Evolutionary conservation across 805 yeast species (phyloP).

Genomic region (Myxozyma lipomycoides): DNA sequence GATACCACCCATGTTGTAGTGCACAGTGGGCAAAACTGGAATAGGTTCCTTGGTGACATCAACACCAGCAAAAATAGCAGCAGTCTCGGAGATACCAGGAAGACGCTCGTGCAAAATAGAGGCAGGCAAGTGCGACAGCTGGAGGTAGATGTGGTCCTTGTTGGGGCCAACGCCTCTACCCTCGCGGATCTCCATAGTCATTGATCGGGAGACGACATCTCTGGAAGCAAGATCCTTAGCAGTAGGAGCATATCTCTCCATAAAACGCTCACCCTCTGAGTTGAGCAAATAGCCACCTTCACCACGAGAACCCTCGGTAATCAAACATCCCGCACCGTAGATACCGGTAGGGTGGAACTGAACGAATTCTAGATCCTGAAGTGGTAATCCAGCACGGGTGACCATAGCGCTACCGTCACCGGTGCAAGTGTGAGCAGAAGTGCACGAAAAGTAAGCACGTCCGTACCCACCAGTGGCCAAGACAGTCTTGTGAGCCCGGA

Average conservation of each 20-base stretch:
- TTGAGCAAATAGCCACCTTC: conserved; percentile 97
- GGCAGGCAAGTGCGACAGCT: conserved; percentile 90
- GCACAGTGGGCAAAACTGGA: conserved; percentile 97
- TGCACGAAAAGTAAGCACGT: conserved; percentile 96
- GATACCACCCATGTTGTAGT: conserved; percentile 99
- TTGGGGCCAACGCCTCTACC: conserved; percentile 98
- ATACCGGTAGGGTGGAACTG: conserved; percentile 99
- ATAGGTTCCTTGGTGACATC: conserved; percentile 99
- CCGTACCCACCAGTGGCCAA: conserved; percentile 99
- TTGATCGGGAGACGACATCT: conserved; percentile 97
- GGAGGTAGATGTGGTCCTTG: conserved; percentile 93
- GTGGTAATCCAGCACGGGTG: conserved; percentile 94
- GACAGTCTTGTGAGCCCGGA: conserved; percentile 93
- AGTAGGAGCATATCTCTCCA: conserved; percentile 99
- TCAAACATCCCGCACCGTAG: conserved; percentile 97
- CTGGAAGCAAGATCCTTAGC: conserved; percentile 98
- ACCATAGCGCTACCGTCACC: conserved; percentile 99
- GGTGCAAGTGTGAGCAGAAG: conserved; percentile 99
- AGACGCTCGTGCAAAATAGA: conserved; percentile 88
- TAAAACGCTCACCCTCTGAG: conserved; percentile 97
- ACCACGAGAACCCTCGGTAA: conserved; percentile 99
- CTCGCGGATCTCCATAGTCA: conserved; percentile 96
- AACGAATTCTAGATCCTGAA: conserved; percentile 94
- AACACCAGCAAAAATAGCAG: conserved; percentile 97
- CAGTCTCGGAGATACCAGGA: conserved; percentile 99